Evolutionary conservation across 2,329 filamentous ascomycete genomes (phyloP).

Genomic region (Drechslerella dactyloides): DNA sequence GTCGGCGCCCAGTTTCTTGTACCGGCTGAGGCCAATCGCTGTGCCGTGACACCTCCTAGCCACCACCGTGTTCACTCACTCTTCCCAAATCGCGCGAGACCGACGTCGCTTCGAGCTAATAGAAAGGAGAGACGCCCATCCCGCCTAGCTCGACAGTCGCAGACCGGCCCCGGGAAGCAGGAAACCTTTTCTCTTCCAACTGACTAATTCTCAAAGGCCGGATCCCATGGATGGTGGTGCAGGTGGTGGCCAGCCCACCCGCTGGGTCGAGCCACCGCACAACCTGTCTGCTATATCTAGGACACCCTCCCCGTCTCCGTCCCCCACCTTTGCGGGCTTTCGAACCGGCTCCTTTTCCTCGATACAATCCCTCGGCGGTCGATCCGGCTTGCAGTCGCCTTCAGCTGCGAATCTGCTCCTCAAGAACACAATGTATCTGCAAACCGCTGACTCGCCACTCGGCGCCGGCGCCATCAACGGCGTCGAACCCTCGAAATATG

Average conservation of each 20-base stretch:
- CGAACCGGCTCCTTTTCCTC: conserved; percentile 44
- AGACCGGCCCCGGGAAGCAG: background rate
- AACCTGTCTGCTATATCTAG: conserved; percentile 45
- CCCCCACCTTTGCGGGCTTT: conserved; percentile 42
- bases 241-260: conserved; percentile 27
- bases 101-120: conserved; percentile 17
- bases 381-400: conserved; percentile 31
- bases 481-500: conserved; percentile 39
- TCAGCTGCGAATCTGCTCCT: conserved; percentile 43
- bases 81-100: background rate
- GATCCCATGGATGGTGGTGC: background rate
- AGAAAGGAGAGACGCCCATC: conserved; percentile 7
- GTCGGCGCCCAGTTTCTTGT: conserved; percentile 28
- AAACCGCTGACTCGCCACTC: conserved; percentile 26
- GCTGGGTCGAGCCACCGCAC: conserved; percentile 18
- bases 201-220: too few species aligned
- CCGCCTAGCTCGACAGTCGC: too few species aligned
- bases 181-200: conserved; percentile 7
- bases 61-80: conserved; percentile 25
- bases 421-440: conserved; percentile 43
- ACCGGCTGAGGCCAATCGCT: background rate
- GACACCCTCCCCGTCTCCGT: conserved; percentile 45
- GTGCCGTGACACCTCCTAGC: too few species aligned
- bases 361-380: conserved; percentile 28
- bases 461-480: conserved; percentile 22